These are phyloP conservation scores for Fusarium siculi DNA, from an alignment of 2,329 filamentous ascomycete genomes.

Conservation along the genomic window DNA sequence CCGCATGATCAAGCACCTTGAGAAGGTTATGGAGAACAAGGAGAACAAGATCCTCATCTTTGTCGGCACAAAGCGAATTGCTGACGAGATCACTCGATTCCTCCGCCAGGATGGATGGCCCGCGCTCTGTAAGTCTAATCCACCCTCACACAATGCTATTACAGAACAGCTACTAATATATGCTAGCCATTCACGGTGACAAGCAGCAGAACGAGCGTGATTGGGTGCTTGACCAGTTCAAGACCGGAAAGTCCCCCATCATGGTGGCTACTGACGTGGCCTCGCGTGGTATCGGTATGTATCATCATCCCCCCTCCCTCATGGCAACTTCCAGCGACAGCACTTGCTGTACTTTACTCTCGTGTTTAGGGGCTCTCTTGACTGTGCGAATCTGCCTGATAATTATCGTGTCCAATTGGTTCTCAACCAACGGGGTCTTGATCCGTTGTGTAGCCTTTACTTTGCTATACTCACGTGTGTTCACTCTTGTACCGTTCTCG, in stretches of 20 bases:
- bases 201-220: constrained; percentile 99
- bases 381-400: constrained; percentile 93
- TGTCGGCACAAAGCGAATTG: constrained; percentile 92
- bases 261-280: constrained; percentile 99
- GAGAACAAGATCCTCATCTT: constrained; percentile 96
- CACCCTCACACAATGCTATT: constrained; percentile 47
- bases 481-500: constrained; percentile 75
- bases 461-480: constrained; percentile 78
- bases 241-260: constrained; percentile 98
- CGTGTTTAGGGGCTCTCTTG: constrained; percentile 87
- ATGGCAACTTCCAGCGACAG: constrained; percentile 67
- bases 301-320: constrained; percentile 62
- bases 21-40: constrained; percentile 98
- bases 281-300: constrained; percentile 99
- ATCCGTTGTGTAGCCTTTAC: constrained; percentile 58
- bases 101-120: constrained; percentile 98
- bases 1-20: constrained; percentile 95
- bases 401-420: constrained; percentile 82
- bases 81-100: constrained; percentile 97
- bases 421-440: constrained; percentile 87
- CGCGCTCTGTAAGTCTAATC: constrained; percentile 79
- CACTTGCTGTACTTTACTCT: constrained; percentile 86
- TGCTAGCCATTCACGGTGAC: constrained; percentile 92
- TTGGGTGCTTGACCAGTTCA: constrained; percentile 99
- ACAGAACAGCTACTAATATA: constrained; percentile 49